Conservation (phyloP, 768 basidiomycete genomes). For the Naematelia aurantialba region DNA sequence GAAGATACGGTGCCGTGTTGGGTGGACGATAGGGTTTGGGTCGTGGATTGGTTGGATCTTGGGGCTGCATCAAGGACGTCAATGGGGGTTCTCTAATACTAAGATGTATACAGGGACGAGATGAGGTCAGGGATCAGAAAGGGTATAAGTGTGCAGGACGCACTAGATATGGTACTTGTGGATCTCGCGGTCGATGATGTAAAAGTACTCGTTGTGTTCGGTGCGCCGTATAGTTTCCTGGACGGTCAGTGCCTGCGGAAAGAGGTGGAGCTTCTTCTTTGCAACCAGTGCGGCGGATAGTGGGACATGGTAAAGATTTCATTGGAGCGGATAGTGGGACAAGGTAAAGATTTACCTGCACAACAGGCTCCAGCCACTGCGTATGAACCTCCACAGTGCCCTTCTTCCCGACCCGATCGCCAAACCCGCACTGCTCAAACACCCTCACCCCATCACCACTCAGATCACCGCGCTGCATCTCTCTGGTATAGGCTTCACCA, state of each 20-base stretch:
- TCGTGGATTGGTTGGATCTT: slow-evolving; percentile 47
- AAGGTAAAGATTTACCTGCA: slow-evolving; percentile 47
- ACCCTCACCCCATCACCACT: slow-evolving; percentile 14
- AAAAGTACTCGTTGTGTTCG: slow-evolving; percentile 36
- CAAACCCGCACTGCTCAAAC: slow-evolving; percentile 36
- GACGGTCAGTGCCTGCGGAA: background rate
- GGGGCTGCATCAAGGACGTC: slow-evolving; percentile 34
- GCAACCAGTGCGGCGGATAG: background rate
- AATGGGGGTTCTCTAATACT: no score
- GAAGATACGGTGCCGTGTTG: slow-evolving; percentile 45
- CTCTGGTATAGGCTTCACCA: slow-evolving; percentile 7
- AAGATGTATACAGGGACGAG: background rate
- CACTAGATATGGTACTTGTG: slow-evolving; percentile 48
- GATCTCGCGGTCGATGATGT: slow-evolving; percentile 39
- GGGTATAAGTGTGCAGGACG: slow-evolving; percentile 9
- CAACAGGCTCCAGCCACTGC: slow-evolving; percentile 40
- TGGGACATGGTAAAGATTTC: no score
- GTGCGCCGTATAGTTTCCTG: slow-evolving; percentile 42
- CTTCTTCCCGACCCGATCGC: slow-evolving; percentile 15
- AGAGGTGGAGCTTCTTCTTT: background rate
- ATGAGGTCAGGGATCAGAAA: background rate
- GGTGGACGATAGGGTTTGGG: slow-evolving; percentile 40
- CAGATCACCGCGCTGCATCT: slow-evolving; percentile 14
- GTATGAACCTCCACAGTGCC: slow-evolving; percentile 41
- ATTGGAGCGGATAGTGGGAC: no score